Evolutionary conservation across 345 rosid species (phyloP).

Genomic region (Eucalyptus rudis): DNA sequence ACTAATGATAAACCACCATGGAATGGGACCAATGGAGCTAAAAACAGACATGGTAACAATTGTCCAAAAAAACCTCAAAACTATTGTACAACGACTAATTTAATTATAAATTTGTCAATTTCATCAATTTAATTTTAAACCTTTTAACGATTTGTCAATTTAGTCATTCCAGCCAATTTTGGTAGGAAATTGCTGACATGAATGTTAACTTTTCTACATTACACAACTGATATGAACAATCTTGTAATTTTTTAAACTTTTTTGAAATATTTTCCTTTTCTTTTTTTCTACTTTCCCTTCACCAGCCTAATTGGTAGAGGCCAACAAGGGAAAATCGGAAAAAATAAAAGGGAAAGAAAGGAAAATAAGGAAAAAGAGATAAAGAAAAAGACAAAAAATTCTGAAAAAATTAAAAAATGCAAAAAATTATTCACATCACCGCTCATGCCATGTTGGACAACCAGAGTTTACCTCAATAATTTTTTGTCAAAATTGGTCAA

Average conservation of each 20-base stretch:
- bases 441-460: background rate
- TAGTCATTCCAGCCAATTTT: background rate
- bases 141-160: background rate
- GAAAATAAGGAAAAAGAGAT: background rate
- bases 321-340: background rate
- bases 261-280: too few relatives aligned
- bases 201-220: too few relatives aligned
- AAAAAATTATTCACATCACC: background rate
- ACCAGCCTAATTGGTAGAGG: too few relatives aligned
- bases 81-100: background rate
- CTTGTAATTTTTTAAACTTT: fast-evolving
- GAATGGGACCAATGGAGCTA: background rate
- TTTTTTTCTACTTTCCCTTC: background rate
- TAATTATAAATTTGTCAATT: background rate
- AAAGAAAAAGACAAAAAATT: background rate
- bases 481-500: background rate
- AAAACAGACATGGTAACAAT: background rate
- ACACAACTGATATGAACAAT: too few relatives aligned
- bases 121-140: background rate
- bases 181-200: too few relatives aligned
- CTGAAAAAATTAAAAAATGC: fast-evolving
- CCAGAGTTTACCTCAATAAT: background rate
- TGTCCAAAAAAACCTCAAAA: background rate
- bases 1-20: too few relatives aligned
- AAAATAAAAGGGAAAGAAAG: background rate